phyloP scores from a whole-genome alignment of 78 protist genomes.

The Dictyostelium capitatum region DNA sequence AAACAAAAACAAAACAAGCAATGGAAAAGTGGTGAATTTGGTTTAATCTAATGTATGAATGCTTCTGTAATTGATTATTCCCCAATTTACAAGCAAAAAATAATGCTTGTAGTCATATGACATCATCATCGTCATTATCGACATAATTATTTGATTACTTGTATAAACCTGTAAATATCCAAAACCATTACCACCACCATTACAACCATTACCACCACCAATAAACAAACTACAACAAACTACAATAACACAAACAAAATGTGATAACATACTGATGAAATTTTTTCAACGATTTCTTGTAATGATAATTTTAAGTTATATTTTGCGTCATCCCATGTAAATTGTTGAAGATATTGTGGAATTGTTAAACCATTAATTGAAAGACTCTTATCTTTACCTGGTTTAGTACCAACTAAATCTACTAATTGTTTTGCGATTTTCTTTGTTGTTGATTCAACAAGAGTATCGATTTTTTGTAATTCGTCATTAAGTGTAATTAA shows the following conservation, averaged over 20 bases:
- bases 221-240: background rate
- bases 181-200: no score
- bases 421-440: constrained; percentile 70
- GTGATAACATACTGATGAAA: constrained; percentile 11
- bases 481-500: constrained; percentile 81
- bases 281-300: constrained; percentile 70
- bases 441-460: constrained; percentile 61
- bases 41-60: no score
- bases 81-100: no score
- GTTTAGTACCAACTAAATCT: constrained; percentile 72
- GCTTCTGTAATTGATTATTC: no score
- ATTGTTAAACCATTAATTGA: constrained; percentile 64
- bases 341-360: constrained; percentile 57
- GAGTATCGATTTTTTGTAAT: constrained; percentile 66
- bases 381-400: constrained; percentile 70
- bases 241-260: background rate
- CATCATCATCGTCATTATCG: background rate
- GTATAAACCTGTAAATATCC: background rate
- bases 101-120: no score
- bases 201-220: no score
- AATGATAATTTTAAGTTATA: constrained; percentile 65
- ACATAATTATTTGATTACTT: background rate
- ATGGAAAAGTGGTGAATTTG: no score
- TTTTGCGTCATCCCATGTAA: constrained; percentile 83
- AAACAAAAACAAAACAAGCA: no score